Base-by-base conservation (phyloP, 75 land plant species). In the Selaginella moellendorffii region DNA sequence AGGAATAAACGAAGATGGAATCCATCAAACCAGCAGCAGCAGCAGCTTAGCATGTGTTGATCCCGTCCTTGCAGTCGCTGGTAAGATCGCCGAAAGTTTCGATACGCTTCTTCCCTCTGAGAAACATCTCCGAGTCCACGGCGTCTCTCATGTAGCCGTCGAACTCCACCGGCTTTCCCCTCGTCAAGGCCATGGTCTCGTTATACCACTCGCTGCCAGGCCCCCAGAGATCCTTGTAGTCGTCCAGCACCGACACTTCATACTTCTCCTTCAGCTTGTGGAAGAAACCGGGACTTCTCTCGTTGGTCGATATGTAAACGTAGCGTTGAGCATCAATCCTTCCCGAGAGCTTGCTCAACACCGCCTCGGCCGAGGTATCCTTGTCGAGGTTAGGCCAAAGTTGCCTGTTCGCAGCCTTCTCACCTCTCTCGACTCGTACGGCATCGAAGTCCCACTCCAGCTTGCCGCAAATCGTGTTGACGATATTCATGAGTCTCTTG, bases 141-240 rank as follows among this genome's bases (percentile, higher is more conserved):
- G 72, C 86, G 65, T 76, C 95, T 61, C 95, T 79, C 97, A 92
- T 92, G 72, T 88, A 88, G 19, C 90, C 95, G 78, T 92, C 97
- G 77, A 92, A 92, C n/a, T 70, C 76, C 28, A 92, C 84, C 17
- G 84, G 82, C 25, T 29, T 69, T 25, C 90, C 89, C 20, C 29
- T 31, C 53, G 82, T 85, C 23, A 92, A 67, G 0, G 27, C 30
- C 52, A 29, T 77, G 0, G 96, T 92, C 67, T 85, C 86, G 56
- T 85, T 88, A 65, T 78, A 88, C 97, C 97, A 92, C 61, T 82
- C 81, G 36, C 97, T 92, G 1, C 68, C 78, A 21, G 82, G 71
- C 9, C 74, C 80, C 97, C 97, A 92, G 26, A 92, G 71, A n/a
- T 83, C 76, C 56, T 74, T 81, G 72, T 76, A 92, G 62, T 92